These are phyloP conservation scores for Colletotrichum trifolii DNA, from an alignment of 2,329 filamentous ascomycete species.

Conservation along the genomic window DNA sequence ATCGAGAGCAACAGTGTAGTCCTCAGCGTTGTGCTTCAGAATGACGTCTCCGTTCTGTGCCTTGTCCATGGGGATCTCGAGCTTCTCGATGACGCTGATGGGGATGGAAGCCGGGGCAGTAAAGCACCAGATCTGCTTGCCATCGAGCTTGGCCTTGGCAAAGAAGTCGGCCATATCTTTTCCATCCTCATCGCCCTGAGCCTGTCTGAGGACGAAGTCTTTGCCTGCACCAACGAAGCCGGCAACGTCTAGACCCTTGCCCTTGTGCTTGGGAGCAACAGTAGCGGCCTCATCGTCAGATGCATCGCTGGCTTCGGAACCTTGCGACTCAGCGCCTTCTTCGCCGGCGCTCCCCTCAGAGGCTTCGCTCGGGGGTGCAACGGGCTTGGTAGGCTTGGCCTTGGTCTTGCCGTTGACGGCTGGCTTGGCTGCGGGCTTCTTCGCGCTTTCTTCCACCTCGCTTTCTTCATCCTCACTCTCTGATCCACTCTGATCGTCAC, in stretches of 20 bases:
- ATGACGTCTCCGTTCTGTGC: slow-evolving; percentile 64
- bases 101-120: slow-evolving; percentile 77
- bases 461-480: slow-evolving; percentile 41
- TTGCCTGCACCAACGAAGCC: slow-evolving; percentile 56
- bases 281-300: slow-evolving; percentile 45
- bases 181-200: slow-evolving; percentile 52
- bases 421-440: slow-evolving; percentile 37
- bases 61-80: slow-evolving; percentile 70
- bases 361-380: slow-evolving; percentile 37
- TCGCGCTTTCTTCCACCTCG: background rate
- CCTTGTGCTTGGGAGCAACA: slow-evolving; percentile 43
- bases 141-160: slow-evolving; percentile 67
- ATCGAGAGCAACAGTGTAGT: slow-evolving; percentile 70
- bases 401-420: slow-evolving; percentile 13
- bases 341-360: slow-evolving; percentile 33
- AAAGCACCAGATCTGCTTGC: slow-evolving; percentile 86
- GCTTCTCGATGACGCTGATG: slow-evolving; percentile 73
- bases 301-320: slow-evolving; percentile 36
- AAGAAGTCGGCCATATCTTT: slow-evolving; percentile 66
- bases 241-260: slow-evolving; percentile 49
- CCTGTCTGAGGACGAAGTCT: slow-evolving; percentile 65
- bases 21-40: slow-evolving; percentile 71
- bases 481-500: slow-evolving; percentile 41
- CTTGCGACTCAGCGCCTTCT: slow-evolving; percentile 35
- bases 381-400: slow-evolving; percentile 27